Base-by-base conservation (phyloP, 2,329 filamentous ascomycete species). In the Colletotrichum lentis region DNA sequence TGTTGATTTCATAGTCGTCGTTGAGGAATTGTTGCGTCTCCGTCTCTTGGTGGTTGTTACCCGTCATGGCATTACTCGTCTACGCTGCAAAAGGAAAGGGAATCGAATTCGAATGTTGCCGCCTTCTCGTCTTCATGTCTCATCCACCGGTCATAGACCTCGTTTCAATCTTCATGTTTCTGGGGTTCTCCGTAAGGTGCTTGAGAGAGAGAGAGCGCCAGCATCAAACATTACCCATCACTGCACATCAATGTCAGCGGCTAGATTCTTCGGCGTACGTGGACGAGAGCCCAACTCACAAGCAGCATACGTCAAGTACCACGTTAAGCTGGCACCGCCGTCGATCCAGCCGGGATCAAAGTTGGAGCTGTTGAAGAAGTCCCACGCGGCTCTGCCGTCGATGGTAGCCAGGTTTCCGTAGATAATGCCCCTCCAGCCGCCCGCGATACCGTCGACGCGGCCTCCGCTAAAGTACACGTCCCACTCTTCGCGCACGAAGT, bases 401-500 rank as follows among this genome's bases (percentile, higher is more conserved):
- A 94, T 83, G 8, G 94, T 88, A 0, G 93, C 94, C 50, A 93
- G 85, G 77, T 96, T 97, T 24, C 89, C 92, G 74, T 90, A 93
- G 43, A 98, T 78, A 20, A 98, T 88, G 0, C 95, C 93, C 76
- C 88, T 91, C 96, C 96, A 98, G 0, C 93, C 93, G 50, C 91
- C 92, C 8, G 82, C 79, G 5, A 94, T 88, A 0, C 81, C 77
- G 62, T 91, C 86, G 1, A 87, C 87, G 11, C 91, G 85, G 0
- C 88, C 88, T 24, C 88, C 81, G 60, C 85, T 85, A 78, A 98
- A 98, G 75, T 91, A 93, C 2, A 86, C 84, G 52, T 90, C 82
- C 94, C 94, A 97, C 78, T 97, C 95, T 78, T 97, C 87, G 50
- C 80, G 79, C 11, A 97, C 93, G 74, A 97, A 97, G 1, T 83